Base-by-base conservation (phyloP, 768 basidiomycete species). In the Pleurotus giganteus region DNA sequence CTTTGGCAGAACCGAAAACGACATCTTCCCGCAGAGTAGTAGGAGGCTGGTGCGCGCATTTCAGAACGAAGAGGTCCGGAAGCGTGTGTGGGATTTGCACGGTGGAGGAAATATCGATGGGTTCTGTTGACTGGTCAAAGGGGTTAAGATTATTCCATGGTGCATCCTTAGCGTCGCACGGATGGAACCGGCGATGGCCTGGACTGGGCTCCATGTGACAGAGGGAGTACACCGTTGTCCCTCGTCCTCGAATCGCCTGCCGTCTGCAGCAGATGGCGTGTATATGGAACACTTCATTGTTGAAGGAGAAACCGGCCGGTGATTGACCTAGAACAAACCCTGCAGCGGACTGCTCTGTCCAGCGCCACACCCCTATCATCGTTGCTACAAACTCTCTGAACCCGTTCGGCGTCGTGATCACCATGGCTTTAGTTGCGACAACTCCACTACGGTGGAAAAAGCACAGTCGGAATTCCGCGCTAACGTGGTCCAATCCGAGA, bases 391-490 rank as follows among this genome's bases (percentile, higher is more conserved):
- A 55, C 15, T 44, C 46, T 2, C 34, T 12, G 54, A 55, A 55
- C 23, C 36, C 54, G 24, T 31, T 19, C 23, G 29, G 7, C 31
- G 44, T 31, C 45, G 9, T 24, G 24, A 55, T 19, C 15, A 21
- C 17, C 29, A 55, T 36, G 12, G 27, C 54, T 11, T 24, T 17
- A 13, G 54, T 32, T 15, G 54, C 26, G 19, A 47, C 23, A n/a
- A 55, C 4, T 29, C 54, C 54, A n/a, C 26, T 46, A 11, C 46
- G 46, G 24, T 49, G 46, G 26, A 47, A 55, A 34, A 55, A 55
- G 24, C 44, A 55, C 12, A 55, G 46, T 24, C 54, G 46, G 46
- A 49, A 32, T 17, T 8, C 28, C 13, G 46, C 23, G 4, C 46
- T 37, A 21, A 17, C 21, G 5, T 55, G 54, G 21, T 47, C 24